A percentile compares a stretch with the other conserved stretches of the same genome.
Evolutionary conservation across 2,329 filamentous ascomycete species (phyloP).

Genomic region (Aspergillus costaricaensis): DNA sequence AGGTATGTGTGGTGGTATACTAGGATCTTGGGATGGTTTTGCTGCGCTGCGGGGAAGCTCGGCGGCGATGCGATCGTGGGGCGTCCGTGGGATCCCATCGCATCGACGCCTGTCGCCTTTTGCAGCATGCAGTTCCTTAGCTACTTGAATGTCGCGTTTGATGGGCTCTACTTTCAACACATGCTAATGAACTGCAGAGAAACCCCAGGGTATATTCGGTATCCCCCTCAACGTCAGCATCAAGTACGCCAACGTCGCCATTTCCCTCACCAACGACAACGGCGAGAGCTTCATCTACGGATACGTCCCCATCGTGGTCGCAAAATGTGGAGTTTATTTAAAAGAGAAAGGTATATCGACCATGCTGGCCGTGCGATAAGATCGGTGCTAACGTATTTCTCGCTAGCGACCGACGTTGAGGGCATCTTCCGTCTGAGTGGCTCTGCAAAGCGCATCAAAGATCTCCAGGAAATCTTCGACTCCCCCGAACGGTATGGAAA

Average conservation of each 20-base stretch:
- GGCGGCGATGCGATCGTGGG: constrained; percentile 9
- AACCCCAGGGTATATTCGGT: constrained; percentile 81
- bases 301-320: constrained; percentile 96
- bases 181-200: constrained; percentile 19
- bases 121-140: background rate
- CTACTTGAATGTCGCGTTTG: background rate
- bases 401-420: constrained; percentile 82
- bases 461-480: constrained; percentile 87
- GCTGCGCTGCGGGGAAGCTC: background rate
- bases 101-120: background rate
- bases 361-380: background rate
- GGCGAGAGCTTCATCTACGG: constrained; percentile 97
- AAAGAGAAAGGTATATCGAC: constrained; percentile 86
- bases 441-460: constrained; percentile 97
- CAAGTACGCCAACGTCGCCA: constrained; percentile 95
- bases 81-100: background rate
- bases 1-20: constrained; percentile 49
- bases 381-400: background rate
- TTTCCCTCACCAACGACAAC: constrained; percentile 88
- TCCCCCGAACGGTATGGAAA: constrained; percentile 95
- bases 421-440: constrained; percentile 96
- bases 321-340: constrained; percentile 94
- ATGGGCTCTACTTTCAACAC: background rate
- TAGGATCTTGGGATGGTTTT: background rate
- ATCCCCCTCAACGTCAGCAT: constrained; percentile 92